phyloP scores from a whole-genome alignment of 1,284 basidiomycete genomes.

The Microbotryum silenes-acaulis region DNA sequence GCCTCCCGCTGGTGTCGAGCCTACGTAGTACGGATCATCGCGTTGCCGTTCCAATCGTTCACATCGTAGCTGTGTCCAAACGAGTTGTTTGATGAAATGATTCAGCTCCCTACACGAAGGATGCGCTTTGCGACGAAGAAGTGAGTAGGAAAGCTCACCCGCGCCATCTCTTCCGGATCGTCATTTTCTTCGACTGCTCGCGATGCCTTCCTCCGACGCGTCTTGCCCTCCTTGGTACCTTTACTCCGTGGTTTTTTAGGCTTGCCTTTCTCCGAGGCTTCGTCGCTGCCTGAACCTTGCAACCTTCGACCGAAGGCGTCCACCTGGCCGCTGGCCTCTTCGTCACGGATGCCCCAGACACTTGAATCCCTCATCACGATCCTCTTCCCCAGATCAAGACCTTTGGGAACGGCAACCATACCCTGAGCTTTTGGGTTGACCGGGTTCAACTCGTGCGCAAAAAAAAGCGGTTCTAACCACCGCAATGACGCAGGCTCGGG shows the following conservation, averaged over 20 bases:
- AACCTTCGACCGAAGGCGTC: slow-evolving; percentile 29
- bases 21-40: slow-evolving; percentile 55
- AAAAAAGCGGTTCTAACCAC: slow-evolving; percentile 75
- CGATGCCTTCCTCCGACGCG: slow-evolving; percentile 48
- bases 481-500: slow-evolving; percentile 69
- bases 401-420: slow-evolving; percentile 70
- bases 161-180: slow-evolving; percentile 9
- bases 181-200: slow-evolving; percentile 45
- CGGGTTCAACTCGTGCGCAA: slow-evolving; percentile 72
- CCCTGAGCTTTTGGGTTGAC: slow-evolving; percentile 72
- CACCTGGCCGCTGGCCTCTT: slow-evolving; percentile 18
- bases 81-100: slow-evolving; percentile 47
- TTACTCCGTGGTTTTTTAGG: slow-evolving; percentile 34
- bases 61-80: slow-evolving; percentile 47
- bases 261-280: slow-evolving; percentile 33
- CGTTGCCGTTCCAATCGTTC: slow-evolving; percentile 42
- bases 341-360: slow-evolving; percentile 43
- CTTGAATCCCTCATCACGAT: slow-evolving; percentile 53
- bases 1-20: slow-evolving; percentile 56
- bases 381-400: slow-evolving; percentile 74
- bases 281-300: slow-evolving; percentile 38
- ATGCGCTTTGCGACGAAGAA: neutral
- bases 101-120: slow-evolving; percentile 21
- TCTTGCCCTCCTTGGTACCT: slow-evolving; percentile 35
- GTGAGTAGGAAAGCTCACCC: slow-evolving; percentile 20